phyloP scores from a whole-genome alignment of 768 basidiomycete species.

The Cyathus striatus region DNA sequence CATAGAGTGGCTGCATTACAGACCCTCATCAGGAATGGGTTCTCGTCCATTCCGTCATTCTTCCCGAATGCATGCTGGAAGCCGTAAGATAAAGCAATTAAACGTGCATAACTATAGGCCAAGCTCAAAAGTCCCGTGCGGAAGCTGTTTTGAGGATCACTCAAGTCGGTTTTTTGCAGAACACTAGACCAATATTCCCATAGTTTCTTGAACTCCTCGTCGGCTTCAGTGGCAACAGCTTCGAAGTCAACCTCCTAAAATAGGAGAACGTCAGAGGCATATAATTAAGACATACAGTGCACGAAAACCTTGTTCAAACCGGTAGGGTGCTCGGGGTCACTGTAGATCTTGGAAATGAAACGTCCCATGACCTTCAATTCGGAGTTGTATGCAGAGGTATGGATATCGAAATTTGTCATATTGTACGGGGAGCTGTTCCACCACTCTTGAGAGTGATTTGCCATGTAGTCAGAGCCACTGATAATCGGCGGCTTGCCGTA shows the following conservation, averaged over 20 bases:
- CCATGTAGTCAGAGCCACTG: slow-evolving; percentile 70
- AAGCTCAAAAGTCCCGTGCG: slow-evolving; percentile 57
- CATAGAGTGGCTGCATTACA: slow-evolving; percentile 16
- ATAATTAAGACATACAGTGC: not conserved
- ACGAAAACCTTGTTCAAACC: slow-evolving; percentile 65
- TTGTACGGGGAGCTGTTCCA: slow-evolving; percentile 67
- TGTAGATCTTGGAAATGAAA: slow-evolving; percentile 65
- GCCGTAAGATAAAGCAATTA: slow-evolving; percentile 67
- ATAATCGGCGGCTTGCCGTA: slow-evolving; percentile 88
- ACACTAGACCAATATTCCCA: slow-evolving; percentile 50
- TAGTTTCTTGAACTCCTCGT: slow-evolving; percentile 60
- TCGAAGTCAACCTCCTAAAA: slow-evolving; percentile 60
- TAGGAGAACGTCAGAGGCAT: not conserved
- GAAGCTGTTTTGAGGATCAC: slow-evolving; percentile 52
- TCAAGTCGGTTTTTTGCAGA: slow-evolving; percentile 45
- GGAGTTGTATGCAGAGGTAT: slow-evolving; percentile 71
- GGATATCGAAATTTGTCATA: slow-evolving; percentile 73
- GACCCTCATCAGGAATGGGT: slow-evolving; percentile 62
- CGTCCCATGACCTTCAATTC: slow-evolving; percentile 60
- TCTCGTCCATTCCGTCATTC: slow-evolving; percentile 48
- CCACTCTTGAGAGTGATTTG: slow-evolving; percentile 65
- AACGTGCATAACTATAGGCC: slow-evolving; percentile 64
- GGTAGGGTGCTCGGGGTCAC: slow-evolving; percentile 66
- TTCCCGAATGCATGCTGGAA: slow-evolving; percentile 75
- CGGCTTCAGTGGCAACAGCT: slow-evolving; percentile 56